Conservation (phyloP, 2,329 filamentous ascomycete genomes). For the Lecanoromycetidae sp. region DNA sequence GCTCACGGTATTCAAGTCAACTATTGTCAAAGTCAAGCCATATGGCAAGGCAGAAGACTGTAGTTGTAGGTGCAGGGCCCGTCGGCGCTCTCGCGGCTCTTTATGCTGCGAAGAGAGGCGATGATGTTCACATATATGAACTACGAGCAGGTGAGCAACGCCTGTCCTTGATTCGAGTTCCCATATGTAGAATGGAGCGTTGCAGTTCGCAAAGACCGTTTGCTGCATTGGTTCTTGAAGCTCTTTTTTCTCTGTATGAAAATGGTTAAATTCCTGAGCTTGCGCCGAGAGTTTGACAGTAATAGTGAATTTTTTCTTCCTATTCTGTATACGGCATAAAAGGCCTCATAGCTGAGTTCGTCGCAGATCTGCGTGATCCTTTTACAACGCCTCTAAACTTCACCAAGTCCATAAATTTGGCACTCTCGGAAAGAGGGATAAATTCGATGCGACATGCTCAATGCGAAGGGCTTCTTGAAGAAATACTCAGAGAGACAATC, state of each 20-base stretch:
- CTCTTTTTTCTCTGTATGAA: too few relatives aligned
- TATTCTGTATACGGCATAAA: too few relatives aligned
- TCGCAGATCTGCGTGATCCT: constrained; percentile 69
- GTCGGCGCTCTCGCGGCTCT: constrained; percentile 85
- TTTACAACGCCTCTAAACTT: constrained; percentile 81
- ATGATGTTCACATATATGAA: constrained; percentile 90
- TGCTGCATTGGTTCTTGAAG: neutral
- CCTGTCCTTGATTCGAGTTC: too few relatives aligned
- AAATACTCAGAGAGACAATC: constrained; percentile 65
- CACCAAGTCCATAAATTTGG: constrained; percentile 96
- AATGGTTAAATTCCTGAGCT: too few relatives aligned
- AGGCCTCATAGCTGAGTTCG: too few relatives aligned
- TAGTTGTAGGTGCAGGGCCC: constrained; percentile 83
- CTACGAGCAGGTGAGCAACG: constrained; percentile 71
- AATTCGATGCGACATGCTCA: constrained; percentile 67
- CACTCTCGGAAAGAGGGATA: constrained; percentile 85
- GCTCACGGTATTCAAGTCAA: too few relatives aligned
- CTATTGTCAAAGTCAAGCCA: neutral
- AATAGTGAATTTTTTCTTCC: too few relatives aligned
- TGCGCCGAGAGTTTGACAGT: too few relatives aligned
- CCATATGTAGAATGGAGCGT: too few relatives aligned
- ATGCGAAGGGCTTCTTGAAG: constrained; percentile 54
- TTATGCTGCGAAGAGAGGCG: constrained; percentile 78
- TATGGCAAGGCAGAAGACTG: constrained; percentile 47
- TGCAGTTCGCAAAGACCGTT: neutral